phyloP scores from a whole-genome alignment of 495 filamentous ascomycete species.

The Letharia columbiana region DNA sequence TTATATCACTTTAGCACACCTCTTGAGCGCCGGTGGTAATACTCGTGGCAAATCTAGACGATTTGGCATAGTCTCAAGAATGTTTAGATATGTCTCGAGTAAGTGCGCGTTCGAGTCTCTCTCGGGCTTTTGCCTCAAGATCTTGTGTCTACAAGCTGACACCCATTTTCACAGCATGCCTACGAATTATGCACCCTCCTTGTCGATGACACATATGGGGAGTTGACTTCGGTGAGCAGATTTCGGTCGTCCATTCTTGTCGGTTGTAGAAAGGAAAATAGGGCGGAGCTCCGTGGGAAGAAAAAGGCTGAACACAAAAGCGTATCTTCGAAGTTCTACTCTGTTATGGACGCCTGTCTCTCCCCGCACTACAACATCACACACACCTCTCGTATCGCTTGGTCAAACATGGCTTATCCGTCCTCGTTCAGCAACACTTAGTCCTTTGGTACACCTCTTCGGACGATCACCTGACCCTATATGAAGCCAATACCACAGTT shows the following conservation, averaged over 20 bases:
- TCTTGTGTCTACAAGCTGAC: not conserved
- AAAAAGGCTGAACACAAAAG: constrained; percentile 31
- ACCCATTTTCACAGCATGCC: constrained; percentile 39
- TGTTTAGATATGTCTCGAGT: constrained; percentile 49
- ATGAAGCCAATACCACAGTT: constrained; percentile 65
- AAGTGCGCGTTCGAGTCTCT: constrained; percentile 15
- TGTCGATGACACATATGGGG: constrained; percentile 80
- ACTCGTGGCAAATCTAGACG: constrained; percentile 60
- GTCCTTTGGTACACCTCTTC: constrained; percentile 62
- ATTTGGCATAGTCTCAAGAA: constrained; percentile 62
- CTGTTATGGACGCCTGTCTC: constrained; percentile 63
- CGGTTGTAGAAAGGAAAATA: not conserved
- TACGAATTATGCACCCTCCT: constrained; percentile 81
- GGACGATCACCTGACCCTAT: constrained; percentile 53
- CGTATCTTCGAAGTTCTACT: constrained; percentile 74
- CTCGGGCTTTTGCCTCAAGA: not conserved
- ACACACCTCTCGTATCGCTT: constrained; percentile 59
- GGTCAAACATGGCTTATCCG: constrained; percentile 66
- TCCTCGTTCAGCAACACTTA: constrained; percentile 83
- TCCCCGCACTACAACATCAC: constrained; percentile 56
- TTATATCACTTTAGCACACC: constrained; percentile 4
- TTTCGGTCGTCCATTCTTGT: not conserved
- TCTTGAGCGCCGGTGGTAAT: constrained; percentile 52
- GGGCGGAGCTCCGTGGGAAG: not conserved
- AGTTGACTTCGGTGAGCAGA: constrained; percentile 76